Conservation (phyloP, 2,329 filamentous ascomycete genomes). For the Cladophialophora psammophila region DNA sequence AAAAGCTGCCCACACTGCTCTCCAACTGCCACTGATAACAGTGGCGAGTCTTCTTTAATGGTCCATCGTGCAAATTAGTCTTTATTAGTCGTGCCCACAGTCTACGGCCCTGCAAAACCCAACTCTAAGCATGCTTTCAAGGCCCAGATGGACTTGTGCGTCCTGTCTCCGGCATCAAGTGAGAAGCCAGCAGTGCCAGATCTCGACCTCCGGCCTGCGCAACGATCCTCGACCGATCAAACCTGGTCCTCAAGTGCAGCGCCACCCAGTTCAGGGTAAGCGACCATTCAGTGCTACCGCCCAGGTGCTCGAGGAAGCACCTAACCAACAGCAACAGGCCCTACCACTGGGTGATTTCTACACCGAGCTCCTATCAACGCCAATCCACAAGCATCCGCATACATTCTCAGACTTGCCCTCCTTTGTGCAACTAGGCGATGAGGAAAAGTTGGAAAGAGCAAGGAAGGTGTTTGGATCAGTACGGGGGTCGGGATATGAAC, state of each 20-base stretch:
- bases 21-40: neutral
- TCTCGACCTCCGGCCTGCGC: conserved; percentile 8
- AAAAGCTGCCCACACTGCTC: neutral
- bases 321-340: conserved; percentile 44
- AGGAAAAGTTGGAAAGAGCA: conserved; percentile 56
- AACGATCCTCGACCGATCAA: neutral
- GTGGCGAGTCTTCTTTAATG: neutral
- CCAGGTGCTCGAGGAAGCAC: conserved; percentile 1
- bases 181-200: neutral
- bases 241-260: neutral
- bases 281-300: conserved; percentile 15
- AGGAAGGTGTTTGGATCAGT: conserved; percentile 83
- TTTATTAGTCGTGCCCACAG: neutral
- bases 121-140: neutral
- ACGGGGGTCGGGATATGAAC: conserved; percentile 74
- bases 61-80: neutral
- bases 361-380: conserved; percentile 49
- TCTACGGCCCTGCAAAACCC: neutral
- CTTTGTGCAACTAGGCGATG: conserved; percentile 35
- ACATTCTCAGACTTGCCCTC: conserved; percentile 32
- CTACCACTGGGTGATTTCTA: conserved; percentile 55
- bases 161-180: conserved; percentile 25
- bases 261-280: neutral
- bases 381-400: conserved; percentile 33
- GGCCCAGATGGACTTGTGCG: conserved; percentile 21